Evolutionary conservation across 2,329 filamentous ascomycete species (phyloP).

Genomic region (Sporothrix luriei): DNA sequence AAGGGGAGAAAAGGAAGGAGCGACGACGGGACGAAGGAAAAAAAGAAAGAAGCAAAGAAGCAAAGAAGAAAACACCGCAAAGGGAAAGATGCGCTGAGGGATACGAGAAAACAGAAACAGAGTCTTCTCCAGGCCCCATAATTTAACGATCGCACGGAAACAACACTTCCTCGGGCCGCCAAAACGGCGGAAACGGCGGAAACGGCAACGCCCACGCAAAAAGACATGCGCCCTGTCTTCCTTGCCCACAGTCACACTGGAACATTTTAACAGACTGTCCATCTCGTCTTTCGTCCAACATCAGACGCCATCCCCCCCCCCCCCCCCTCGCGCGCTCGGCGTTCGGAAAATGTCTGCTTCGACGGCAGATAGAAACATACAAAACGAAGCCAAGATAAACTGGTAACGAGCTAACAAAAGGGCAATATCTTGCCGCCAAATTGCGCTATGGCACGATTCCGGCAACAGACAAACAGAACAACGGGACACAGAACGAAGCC

Average conservation of each 20-base stretch:
- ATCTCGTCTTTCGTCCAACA: neutral
- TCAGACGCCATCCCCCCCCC: neutral
- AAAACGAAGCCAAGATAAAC: neutral
- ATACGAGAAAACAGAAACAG: conserved; percentile 10
- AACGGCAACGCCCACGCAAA: too few species aligned
- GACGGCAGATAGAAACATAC: conserved; percentile 14
- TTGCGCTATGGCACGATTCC: neutral
- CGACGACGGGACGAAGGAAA: neutral
- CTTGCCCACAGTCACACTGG: neutral
- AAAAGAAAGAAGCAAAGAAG: neutral
- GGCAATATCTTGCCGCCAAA: neutral
- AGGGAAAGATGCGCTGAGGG: neutral
- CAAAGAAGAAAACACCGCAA: neutral
- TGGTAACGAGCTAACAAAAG: neutral
- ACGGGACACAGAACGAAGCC: too few species aligned
- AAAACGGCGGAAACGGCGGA: neutral
- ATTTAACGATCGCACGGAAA: too few species aligned
- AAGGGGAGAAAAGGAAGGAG: neutral
- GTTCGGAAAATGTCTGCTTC: neutral
- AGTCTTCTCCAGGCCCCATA: too few species aligned
- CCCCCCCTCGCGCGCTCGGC: neutral
- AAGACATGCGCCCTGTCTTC: too few species aligned
- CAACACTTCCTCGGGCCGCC: neutral
- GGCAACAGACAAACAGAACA: neutral
- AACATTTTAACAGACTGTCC: neutral